Evolutionary conservation across 768 basidiomycete species (phyloP).

Genomic region (Pleurotus tuoliensis): DNA sequence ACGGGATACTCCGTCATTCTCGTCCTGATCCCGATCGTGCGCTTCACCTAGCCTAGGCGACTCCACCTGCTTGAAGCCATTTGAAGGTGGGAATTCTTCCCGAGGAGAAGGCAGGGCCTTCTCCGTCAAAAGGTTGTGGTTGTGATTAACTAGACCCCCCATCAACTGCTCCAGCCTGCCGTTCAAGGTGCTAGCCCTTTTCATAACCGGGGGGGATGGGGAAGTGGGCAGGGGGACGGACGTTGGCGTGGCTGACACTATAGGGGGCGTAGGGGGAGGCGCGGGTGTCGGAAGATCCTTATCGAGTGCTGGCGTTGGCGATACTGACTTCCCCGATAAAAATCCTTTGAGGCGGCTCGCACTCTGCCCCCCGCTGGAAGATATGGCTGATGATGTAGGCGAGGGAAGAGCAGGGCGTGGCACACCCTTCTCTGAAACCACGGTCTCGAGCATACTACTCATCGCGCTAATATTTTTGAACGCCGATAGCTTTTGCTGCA

Average conservation of each 20-base stretch:
- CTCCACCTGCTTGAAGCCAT: conserved; percentile 19
- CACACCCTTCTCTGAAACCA: conserved; percentile 77
- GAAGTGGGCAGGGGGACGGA: conserved; percentile 15
- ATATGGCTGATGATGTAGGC: conserved; percentile 25
- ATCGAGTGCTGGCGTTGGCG: conserved; percentile 22
- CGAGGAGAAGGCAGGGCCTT: conserved; percentile 17
- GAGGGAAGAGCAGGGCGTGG: conserved; percentile 27
- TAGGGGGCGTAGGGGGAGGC: neutral
- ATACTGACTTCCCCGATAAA: conserved; percentile 30
- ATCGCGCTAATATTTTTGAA: conserved; percentile 73
- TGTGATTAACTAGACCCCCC: conserved; percentile 1
- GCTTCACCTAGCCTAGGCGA: conserved; percentile 16
- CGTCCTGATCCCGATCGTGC: conserved; percentile 12
- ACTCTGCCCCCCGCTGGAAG: conserved; percentile 21
- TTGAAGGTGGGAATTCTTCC: conserved; percentile 8
- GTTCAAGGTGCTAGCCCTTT: conserved; percentile 4
- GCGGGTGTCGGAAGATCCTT: conserved; percentile 30
- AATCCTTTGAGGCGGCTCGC: conserved; percentile 48
- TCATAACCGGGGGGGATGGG: neutral
- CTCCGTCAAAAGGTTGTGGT: neutral
- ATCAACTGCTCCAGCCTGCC: conserved; percentile 5
- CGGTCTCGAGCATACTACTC: conserved; percentile 77
- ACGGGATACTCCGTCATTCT: conserved; percentile 2
- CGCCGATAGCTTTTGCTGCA: conserved; percentile 71
- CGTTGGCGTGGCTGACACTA: conserved; percentile 11